Conservation (phyloP, 768 basidiomycete species). For the Megacollybia marginata region DNA sequence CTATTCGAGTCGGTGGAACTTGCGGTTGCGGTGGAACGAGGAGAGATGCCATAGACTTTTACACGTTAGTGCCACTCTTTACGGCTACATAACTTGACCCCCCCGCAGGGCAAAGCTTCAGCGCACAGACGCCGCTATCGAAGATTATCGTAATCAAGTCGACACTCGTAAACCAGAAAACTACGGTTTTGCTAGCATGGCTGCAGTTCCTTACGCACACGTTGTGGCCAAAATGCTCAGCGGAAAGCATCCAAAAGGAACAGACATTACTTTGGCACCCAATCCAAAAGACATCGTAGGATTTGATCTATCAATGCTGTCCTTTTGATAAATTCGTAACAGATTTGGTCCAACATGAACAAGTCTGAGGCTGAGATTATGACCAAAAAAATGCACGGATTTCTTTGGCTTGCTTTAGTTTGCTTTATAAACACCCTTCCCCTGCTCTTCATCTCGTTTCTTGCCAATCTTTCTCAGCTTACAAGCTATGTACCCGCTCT, state of each 20-base stretch:
- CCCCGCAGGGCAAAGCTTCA: slow-evolving; percentile 38
- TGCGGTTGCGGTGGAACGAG: slow-evolving; percentile 79
- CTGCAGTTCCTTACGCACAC: slow-evolving; percentile 82
- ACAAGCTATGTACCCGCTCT: slow-evolving; percentile 71
- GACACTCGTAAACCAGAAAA: slow-evolving; percentile 75
- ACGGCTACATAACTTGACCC: slow-evolving; percentile 1
- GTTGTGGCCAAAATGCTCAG: slow-evolving; percentile 68
- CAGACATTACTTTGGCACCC: slow-evolving; percentile 67
- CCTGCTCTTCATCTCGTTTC: slow-evolving; percentile 78
- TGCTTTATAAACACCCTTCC: slow-evolving; percentile 96
- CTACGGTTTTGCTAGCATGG: slow-evolving; percentile 91
- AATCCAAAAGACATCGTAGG: slow-evolving; percentile 82
- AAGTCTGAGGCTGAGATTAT: slow-evolving; percentile 58
- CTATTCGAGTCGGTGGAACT: slow-evolving; percentile 68
- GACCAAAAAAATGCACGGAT: slow-evolving; percentile 68
- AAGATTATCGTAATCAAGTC: slow-evolving; percentile 65
- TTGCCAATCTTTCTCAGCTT: slow-evolving; percentile 78
- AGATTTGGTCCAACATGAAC: slow-evolving; percentile 92
- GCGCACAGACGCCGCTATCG: slow-evolving; percentile 68
- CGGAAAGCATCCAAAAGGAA: slow-evolving; percentile 66
- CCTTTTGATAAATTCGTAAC: no score
- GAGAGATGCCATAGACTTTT: slow-evolving; percentile 90
- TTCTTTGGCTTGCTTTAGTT: slow-evolving; percentile 64
- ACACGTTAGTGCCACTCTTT: slow-evolving; percentile 51
- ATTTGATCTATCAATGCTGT: slow-evolving; percentile 13